Conservation (phyloP, 108 stramenopile species). For the Nitzschia sp. region DNA sequence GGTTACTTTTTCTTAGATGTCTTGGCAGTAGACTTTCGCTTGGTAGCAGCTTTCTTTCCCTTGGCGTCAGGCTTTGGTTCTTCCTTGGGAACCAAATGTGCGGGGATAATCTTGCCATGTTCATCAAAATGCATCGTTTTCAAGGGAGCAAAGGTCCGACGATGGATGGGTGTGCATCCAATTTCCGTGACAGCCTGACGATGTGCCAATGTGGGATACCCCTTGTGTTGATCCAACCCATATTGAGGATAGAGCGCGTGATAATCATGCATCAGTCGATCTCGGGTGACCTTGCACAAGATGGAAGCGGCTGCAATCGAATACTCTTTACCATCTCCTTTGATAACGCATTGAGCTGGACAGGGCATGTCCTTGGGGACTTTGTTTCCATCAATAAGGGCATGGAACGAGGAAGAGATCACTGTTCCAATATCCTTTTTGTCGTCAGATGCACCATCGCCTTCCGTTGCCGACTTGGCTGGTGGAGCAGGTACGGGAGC, state of each 20-base stretch:
- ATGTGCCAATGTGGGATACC: constrained; percentile 92
- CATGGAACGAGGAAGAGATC: constrained; percentile 23
- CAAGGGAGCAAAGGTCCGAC: constrained; percentile 88
- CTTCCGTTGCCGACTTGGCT: neutral
- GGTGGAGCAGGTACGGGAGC: neutral
- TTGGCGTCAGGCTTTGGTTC: no score
- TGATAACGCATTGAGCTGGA: constrained; percentile 64
- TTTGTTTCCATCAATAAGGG: constrained; percentile 88
- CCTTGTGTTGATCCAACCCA: constrained; percentile 88
- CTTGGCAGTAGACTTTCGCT: no score
- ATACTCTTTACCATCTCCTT: constrained; percentile 90
- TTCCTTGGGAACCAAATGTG: no score
- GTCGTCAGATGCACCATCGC: neutral
- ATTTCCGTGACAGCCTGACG: constrained; percentile 54
- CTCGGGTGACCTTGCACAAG: constrained; percentile 95
- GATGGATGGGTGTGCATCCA: constrained; percentile 89
- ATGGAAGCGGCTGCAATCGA: constrained; percentile 94
- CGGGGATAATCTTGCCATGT: no score
- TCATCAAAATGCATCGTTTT: constrained; percentile 62
- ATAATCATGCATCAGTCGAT: constrained; percentile 91
- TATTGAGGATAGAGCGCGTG: constrained; percentile 86
- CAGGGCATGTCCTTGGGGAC: constrained; percentile 79
- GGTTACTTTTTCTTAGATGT: no score
- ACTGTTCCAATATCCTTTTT: neutral
- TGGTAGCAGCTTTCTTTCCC: no score